These are phyloP conservation scores for Fomitopsis palustris DNA, from an alignment of 1,284 basidiomycete genomes.

Conservation along the genomic window DNA sequence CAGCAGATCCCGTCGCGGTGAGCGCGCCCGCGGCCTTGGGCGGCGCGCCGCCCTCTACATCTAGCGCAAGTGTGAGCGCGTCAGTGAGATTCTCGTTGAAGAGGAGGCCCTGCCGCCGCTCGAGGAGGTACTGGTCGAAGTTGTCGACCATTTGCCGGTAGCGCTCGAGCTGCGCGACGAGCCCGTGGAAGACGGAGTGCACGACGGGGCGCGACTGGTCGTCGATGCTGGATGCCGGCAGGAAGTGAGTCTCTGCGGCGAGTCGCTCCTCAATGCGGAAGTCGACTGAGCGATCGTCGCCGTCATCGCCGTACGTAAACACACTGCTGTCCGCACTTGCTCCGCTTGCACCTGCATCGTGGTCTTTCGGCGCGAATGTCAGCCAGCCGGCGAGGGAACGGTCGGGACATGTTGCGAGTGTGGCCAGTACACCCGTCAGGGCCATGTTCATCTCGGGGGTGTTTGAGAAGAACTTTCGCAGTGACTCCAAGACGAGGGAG, in stretches of 20 bases:
- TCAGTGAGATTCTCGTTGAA: conserved; percentile 94
- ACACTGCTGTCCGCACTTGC: conserved; percentile 14
- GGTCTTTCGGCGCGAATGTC: conserved; percentile 54
- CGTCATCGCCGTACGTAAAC: conserved; percentile 40
- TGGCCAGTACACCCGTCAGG: conserved; percentile 78
- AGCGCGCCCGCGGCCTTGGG: conserved; percentile 15
- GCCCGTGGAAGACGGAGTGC: conserved; percentile 73
- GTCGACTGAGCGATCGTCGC: conserved; percentile 78
- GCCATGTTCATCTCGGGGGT: conserved; percentile 87
- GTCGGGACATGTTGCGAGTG: conserved; percentile 79
- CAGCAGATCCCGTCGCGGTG: conserved; percentile 23
- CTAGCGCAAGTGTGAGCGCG: conserved; percentile 74
- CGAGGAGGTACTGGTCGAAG: conserved; percentile 83
- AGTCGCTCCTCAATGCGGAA: conserved; percentile 65
- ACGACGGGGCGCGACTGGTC: conserved; percentile 73
- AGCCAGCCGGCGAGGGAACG: conserved; percentile 89
- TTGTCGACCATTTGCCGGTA: conserved; percentile 73
- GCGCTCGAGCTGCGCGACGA: conserved; percentile 75
- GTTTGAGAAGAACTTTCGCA: conserved; percentile 82
- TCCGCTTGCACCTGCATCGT: conserved; percentile 15
- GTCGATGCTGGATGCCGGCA: conserved; percentile 66
- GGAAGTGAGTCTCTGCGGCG: conserved; percentile 49
- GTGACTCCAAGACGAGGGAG: conserved; percentile 63
- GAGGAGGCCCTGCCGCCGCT: conserved; percentile 85
- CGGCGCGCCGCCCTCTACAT: conserved; percentile 36